Conservation (phyloP, 1,284 basidiomycete genomes). For the Sanghuangporus sanghuang region DNA sequence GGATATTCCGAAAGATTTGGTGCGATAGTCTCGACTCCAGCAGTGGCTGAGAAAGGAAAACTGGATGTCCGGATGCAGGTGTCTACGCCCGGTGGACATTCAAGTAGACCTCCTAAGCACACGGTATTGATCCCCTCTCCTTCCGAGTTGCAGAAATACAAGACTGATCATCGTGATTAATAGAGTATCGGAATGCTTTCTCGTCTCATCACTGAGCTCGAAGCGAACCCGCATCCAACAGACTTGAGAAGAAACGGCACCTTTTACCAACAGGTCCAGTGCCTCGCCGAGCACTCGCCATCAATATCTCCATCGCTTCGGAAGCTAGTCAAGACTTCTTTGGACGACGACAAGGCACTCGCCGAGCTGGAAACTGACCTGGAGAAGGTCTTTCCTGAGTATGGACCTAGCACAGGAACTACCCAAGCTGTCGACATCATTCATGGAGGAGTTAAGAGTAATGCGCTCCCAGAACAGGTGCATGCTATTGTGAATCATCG, state of each 20-base stretch:
- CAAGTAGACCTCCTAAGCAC: conserved; percentile 53
- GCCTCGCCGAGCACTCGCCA: conserved; percentile 30
- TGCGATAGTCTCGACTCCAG: conserved; percentile 41
- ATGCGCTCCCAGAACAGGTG: conserved; percentile 38
- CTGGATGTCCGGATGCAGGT: conserved; percentile 51
- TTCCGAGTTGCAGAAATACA: not conserved
- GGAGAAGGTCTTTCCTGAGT: conserved; percentile 11
- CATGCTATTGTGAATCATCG: conserved; percentile 40
- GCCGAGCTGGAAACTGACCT: conserved; percentile 26
- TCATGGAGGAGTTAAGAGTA: conserved; percentile 41
- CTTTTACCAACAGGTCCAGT: conserved; percentile 25
- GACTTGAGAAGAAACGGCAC: conserved; percentile 21
- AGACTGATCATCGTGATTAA: not conserved
- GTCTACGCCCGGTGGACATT: conserved; percentile 60
- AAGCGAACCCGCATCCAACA: conserved; percentile 31
- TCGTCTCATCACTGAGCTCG: conserved; percentile 31
- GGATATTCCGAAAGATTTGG: conserved; percentile 32
- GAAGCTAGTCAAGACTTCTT: conserved; percentile 25
- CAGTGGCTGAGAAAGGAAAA: conserved; percentile 63
- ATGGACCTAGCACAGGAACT: conserved; percentile 32
- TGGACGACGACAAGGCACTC: conserved; percentile 25
- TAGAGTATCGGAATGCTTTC: conserved; percentile 36
- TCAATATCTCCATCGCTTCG: conserved; percentile 28
- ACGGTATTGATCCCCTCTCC: conserved; percentile 33
- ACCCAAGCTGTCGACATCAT: conserved; percentile 50